Percentiles rank a stretch among this genome's conserved stretches.
These are phyloP conservation scores for Gossypium trilobum DNA, from an alignment of 441 rosid genomes.

Conservation along the genomic window DNA sequence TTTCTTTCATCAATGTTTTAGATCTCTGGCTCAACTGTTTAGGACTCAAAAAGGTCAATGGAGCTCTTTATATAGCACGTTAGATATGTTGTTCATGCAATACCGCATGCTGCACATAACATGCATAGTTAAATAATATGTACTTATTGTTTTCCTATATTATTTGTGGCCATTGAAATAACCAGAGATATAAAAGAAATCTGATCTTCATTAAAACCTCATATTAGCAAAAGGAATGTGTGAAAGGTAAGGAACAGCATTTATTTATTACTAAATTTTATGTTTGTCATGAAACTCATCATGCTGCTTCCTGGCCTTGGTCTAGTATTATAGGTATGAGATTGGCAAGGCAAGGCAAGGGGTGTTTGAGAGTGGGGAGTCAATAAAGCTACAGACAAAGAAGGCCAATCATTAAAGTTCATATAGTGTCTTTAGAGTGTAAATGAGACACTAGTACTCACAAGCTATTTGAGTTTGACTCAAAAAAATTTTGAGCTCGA, in stretches of 20 bases:
- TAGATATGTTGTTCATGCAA: background rate
- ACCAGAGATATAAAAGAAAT: background rate
- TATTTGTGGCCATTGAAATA: background rate
- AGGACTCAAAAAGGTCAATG: background rate
- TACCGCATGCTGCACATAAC: background rate
- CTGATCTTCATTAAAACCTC: background rate
- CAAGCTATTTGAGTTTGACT: too few relatives aligned
- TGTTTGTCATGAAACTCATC: background rate
- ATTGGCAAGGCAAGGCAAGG: background rate
- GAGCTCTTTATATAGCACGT: background rate
- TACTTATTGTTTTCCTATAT: background rate
- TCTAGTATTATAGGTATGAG: background rate
- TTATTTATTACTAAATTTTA: background rate
- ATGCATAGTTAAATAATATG: background rate
- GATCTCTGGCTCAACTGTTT: background rate
- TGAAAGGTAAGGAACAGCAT: background rate
- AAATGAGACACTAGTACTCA: too few relatives aligned
- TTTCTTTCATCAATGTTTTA: background rate
- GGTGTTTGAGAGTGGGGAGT: background rate
- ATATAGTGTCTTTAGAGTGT: background rate
- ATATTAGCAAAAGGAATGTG: background rate
- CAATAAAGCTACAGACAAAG: background rate
- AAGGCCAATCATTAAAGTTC: background rate
- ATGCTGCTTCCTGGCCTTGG: background rate
- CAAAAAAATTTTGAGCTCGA: too few relatives aligned